Evolutionary conservation across 345 rosid genomes (phyloP).

Genomic region (Camelina hispida): DNA sequence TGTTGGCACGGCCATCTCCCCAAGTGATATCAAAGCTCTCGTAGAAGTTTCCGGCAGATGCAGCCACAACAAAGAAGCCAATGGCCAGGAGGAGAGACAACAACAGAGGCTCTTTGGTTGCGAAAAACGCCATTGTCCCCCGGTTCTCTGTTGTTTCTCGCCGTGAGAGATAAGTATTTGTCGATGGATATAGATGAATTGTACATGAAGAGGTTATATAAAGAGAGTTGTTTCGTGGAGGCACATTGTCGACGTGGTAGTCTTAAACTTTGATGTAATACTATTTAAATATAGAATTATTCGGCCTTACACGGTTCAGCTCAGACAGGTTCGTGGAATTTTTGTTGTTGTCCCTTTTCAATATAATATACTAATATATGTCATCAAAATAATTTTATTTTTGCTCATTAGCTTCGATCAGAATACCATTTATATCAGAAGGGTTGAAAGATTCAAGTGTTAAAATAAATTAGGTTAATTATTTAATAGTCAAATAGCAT

Average conservation of each 20-base stretch:
- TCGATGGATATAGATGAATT: conserved; percentile 14
- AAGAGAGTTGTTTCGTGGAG: conserved; percentile 41
- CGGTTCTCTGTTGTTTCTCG: conserved; percentile 23
- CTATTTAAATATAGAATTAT: conserved; percentile 29
- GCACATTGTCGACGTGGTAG: conserved; percentile 47
- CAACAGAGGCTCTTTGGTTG: conserved; percentile 34
- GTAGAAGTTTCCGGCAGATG: conserved; percentile 47
- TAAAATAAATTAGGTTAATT: neutral
- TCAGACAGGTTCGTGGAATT: conserved; percentile 22
- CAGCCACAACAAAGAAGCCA: conserved; percentile 40
- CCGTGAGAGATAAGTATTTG: conserved; percentile 30
- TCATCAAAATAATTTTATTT: neutral
- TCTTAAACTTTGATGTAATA: conserved; percentile 34
- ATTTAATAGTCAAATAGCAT: conserved; percentile 18
- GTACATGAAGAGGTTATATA: conserved; percentile 15
- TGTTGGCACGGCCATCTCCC: conserved; percentile 54
- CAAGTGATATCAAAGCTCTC: conserved; percentile 50
- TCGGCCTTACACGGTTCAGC: conserved; percentile 33
- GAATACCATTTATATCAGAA: neutral
- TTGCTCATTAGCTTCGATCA: neutral
- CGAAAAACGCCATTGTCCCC: conserved; percentile 18
- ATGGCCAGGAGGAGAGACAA: conserved; percentile 24
- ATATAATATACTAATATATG: neutral
- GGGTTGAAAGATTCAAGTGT: conserved; percentile 1
- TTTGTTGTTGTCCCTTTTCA: neutral